phyloP scores from a whole-genome alignment of 2,329 filamentous ascomycete genomes.

The Aureobasidium sp. region DNA sequence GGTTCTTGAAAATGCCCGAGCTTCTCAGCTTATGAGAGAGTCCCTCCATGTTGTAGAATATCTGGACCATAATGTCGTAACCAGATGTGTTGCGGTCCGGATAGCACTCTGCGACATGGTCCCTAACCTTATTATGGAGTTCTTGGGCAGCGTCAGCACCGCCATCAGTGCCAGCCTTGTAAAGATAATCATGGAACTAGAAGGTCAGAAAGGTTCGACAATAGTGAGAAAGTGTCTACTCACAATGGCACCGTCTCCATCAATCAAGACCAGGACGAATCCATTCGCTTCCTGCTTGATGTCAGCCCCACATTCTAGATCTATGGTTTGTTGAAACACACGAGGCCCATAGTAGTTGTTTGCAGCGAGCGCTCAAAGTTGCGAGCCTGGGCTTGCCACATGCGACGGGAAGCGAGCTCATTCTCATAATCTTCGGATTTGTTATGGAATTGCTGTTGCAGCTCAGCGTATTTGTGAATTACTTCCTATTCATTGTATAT shows the following conservation, averaged over 20 bases:
- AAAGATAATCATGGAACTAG: constrained; percentile 37
- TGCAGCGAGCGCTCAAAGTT: constrained; percentile 3
- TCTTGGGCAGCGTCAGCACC: constrained; percentile 38
- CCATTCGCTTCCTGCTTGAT: constrained; percentile 25
- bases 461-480: constrained; percentile 22
- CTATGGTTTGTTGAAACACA: not conserved
- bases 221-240: constrained; percentile 14
- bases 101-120: constrained; percentile 33
- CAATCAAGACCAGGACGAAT: constrained; percentile 39
- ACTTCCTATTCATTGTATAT: constrained; percentile 17
- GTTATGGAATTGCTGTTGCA: constrained; percentile 25
- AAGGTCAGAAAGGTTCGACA: not conserved
- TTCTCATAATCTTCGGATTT: constrained; percentile 28
- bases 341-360: not conserved
- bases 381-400: constrained; percentile 24
- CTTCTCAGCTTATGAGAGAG: constrained; percentile 33
- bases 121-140: constrained; percentile 32
- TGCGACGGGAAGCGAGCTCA: constrained; percentile 26
- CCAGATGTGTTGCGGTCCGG: constrained; percentile 28
- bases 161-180: constrained; percentile 30
- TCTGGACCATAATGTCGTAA: constrained; percentile 38
- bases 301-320: not conserved
- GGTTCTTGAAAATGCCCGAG: constrained; percentile 31
- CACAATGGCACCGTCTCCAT: constrained; percentile 41
- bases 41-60: constrained; percentile 40